Evolutionary conservation across 768 basidiomycete genomes (phyloP), one percentile per base, ranked within the genome.

Genomic region (Baorangia bicolor): DNA sequence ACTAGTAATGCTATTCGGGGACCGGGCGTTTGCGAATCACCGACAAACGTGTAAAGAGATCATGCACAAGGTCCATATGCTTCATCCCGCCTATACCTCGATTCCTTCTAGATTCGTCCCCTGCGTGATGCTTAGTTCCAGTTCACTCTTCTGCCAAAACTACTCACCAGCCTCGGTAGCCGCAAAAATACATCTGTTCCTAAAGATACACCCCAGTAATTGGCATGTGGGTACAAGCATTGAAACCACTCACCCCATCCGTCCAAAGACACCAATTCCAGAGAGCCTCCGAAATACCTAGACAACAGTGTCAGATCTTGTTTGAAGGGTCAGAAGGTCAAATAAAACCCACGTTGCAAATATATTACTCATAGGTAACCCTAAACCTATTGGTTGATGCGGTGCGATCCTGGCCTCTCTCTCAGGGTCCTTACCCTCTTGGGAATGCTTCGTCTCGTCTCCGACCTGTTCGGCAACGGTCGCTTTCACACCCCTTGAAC

Each of bases 361-460:
- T 34, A 94, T 92, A 64, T 91, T 88, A 68, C 92, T 90, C 90
- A 94, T 91, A 0, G 92, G 90, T 20, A 94, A 72, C 6, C 92
- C 92, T 42, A 94, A 86, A 3, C 92, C 92, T 53, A 93, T 88
- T 40, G 81, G 77, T 42, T 81, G 80, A 68, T 87, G 87, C 8
- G 75, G 74, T 30, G 77, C 79, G 35, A 80, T 75, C 4, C 77
- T 77, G 11, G 74, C 77, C 37, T 75, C 74, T 25, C 72, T 71
- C 52, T 81, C 80, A 25, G 75, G 75, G 57, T 76, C 73, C 30
- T 71, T 62, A 31, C 58, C 49, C 38, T 59, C 56, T 51, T 39
- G 60, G 37, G 70, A 64, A 31, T 59, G 61, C 61, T 31, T 64
- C 44, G 30, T 68, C 53, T 68, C 60, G 18, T 41, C 52, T 38